These are phyloP conservation scores for Debaryomyces nepalensis DNA, from an alignment of 1,139 yeast species.

Conservation along the genomic window DNA sequence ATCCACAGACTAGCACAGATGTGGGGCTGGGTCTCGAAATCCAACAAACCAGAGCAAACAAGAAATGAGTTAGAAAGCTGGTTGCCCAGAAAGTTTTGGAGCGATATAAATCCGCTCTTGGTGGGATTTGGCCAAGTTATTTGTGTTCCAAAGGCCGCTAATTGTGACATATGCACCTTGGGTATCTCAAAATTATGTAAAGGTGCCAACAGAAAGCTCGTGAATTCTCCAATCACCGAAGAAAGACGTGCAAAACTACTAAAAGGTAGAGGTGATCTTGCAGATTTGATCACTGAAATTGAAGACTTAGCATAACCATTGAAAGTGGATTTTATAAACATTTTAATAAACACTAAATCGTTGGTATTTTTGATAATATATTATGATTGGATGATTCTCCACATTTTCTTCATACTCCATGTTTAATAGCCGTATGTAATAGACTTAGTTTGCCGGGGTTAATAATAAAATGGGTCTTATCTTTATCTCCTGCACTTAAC, in stretches of 20 bases:
- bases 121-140: slow-evolving; percentile 95
- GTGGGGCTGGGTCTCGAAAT: slow-evolving; percentile 77
- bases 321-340: neutral
- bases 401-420: too few species aligned
- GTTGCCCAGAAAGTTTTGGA: slow-evolving; percentile 79
- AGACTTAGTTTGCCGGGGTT: too few species aligned
- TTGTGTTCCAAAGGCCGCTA: slow-evolving; percentile 72
- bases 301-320: slow-evolving; percentile 9
- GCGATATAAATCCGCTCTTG: slow-evolving; percentile 78
- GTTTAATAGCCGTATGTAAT: too few species aligned
- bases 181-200: slow-evolving; percentile 57
- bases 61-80: slow-evolving; percentile 70
- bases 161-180: slow-evolving; percentile 77
- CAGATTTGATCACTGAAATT: slow-evolving; percentile 23
- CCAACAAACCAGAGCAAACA: slow-evolving; percentile 75
- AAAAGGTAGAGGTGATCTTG: slow-evolving; percentile 42
- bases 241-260: slow-evolving; percentile 37
- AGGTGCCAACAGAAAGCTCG: slow-evolving; percentile 49
- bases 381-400: neutral
- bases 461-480: too few species aligned
- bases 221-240: slow-evolving; percentile 37
- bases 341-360: too few species aligned
- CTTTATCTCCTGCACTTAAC: slow-evolving; percentile 6
- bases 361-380: too few species aligned
- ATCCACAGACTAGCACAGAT: slow-evolving; percentile 78